Evolutionary conservation across 2,329 filamentous ascomycete genomes (phyloP).

Genomic region (Fonsecaea erecta): DNA sequence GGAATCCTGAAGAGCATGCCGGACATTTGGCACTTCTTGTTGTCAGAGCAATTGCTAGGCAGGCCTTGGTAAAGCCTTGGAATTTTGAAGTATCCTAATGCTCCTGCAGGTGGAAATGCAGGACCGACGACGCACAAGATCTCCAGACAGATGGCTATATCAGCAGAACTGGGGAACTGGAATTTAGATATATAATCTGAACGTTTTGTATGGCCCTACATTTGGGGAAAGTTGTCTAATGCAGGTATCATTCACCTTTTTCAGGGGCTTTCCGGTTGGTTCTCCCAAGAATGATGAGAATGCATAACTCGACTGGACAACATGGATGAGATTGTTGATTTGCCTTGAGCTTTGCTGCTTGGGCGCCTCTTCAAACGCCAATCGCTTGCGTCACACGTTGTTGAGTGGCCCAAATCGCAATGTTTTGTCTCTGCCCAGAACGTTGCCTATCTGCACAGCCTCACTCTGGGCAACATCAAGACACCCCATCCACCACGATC

Average conservation of each 20-base stretch:
- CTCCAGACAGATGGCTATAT: neutral
- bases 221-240: neutral
- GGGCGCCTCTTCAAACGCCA: constrained; percentile 25
- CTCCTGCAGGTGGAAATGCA: neutral
- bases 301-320: neutral
- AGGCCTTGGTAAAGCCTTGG: constrained; percentile 5
- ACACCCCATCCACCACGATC: constrained; percentile 7
- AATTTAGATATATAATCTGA: neutral
- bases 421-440: constrained; percentile 20
- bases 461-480: constrained; percentile 19
- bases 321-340: neutral
- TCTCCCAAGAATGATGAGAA: neutral
- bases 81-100: neutral
- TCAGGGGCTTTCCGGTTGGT: neutral
- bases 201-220: neutral
- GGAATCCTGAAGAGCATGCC: neutral
- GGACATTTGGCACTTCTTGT: constrained; percentile 5
- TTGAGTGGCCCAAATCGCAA: constrained; percentile 15
- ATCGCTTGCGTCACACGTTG: constrained; percentile 5
- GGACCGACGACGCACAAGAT: neutral
- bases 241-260: neutral
- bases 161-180: neutral
- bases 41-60: constrained; percentile 1
- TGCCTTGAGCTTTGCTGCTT: neutral
- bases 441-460: constrained; percentile 25